These are phyloP conservation scores for Cutaneotrichosporon sp. DNA, from an alignment of 1,284 basidiomycete species.

Conservation along the genomic window DNA sequence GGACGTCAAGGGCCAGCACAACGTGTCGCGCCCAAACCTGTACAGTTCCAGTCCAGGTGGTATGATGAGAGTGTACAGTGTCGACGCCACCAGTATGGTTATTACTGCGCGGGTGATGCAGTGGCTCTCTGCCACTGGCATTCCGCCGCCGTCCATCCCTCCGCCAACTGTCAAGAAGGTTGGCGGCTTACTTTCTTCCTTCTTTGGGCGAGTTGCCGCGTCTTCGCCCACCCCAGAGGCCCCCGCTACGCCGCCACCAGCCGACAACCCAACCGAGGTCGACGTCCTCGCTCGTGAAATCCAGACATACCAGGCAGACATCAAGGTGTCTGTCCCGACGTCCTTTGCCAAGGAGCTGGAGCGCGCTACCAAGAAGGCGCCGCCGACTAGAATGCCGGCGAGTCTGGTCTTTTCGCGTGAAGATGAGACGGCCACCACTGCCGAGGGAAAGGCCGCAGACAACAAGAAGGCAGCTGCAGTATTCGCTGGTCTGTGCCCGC, in stretches of 20 bases:
- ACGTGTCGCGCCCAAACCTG: conserved; percentile 54
- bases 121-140: conserved; percentile 61
- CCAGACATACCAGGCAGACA: conserved; percentile 74
- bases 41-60: conserved; percentile 48
- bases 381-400: conserved; percentile 70
- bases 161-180: conserved; percentile 50
- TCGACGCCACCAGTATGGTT: conserved; percentile 65
- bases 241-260: conserved; percentile 44
- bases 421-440: conserved; percentile 65
- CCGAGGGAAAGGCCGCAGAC: conserved; percentile 56
- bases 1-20: conserved; percentile 57
- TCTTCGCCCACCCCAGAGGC: conserved; percentile 47
- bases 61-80: conserved; percentile 64
- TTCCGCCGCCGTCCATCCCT: conserved; percentile 44
- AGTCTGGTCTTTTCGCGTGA: conserved; percentile 89
- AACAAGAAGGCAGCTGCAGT: conserved; percentile 64
- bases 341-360: conserved; percentile 74
- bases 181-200: conserved; percentile 65
- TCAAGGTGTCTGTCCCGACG: conserved; percentile 66
- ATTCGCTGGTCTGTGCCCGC: conserved; percentile 79
- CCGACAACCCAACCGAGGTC: conserved; percentile 55
- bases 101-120: conserved; percentile 79
- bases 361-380: conserved; percentile 91
- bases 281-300: conserved; percentile 66
- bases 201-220: conserved; percentile 40